These are phyloP conservation scores for Mycocentrospora acerina DNA, from an alignment of 2,329 filamentous ascomycete genomes.

Conservation along the genomic window DNA sequence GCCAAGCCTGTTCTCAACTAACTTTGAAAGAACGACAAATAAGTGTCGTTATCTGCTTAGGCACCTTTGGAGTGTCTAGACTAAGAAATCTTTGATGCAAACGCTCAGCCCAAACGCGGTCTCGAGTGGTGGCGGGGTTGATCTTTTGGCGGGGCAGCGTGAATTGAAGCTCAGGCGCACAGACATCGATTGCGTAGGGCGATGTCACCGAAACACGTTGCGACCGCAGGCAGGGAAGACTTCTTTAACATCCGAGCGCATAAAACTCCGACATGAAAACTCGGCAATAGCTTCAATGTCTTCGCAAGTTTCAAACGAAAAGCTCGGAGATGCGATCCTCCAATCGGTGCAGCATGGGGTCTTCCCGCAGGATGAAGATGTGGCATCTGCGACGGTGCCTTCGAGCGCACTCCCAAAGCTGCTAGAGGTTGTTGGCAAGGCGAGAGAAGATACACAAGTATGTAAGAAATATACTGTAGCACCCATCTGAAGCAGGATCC, in stretches of 20 bases:
- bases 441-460: slow-evolving; percentile 57
- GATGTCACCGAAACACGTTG: slow-evolving; percentile 7
- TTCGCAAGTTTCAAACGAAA: slow-evolving; percentile 31
- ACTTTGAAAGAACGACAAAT: too few species aligned
- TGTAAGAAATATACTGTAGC: neutral
- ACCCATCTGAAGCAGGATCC: too few species aligned
- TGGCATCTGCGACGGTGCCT: slow-evolving; percentile 56
- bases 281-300: slow-evolving; percentile 24
- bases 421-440: slow-evolving; percentile 53
- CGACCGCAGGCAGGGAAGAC: slow-evolving; percentile 1
- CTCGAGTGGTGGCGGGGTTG: too few species aligned
- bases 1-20: too few species aligned
- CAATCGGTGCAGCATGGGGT: slow-evolving; percentile 60
- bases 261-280: slow-evolving; percentile 17
- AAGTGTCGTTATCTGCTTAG: too few species aligned
- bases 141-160: too few species aligned
- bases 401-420: slow-evolving; percentile 52
- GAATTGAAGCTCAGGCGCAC: too few species aligned
- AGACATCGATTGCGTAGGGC: too few species aligned
- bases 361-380: slow-evolving; percentile 59
- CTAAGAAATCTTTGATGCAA: too few species aligned
- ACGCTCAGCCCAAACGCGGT: too few species aligned
- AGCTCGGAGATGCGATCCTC: slow-evolving; percentile 62
- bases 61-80: too few species aligned
- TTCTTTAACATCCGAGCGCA: too few species aligned